Conservation (phyloP, 352 stramenopile species). For the Pythium chondricola region DNA sequence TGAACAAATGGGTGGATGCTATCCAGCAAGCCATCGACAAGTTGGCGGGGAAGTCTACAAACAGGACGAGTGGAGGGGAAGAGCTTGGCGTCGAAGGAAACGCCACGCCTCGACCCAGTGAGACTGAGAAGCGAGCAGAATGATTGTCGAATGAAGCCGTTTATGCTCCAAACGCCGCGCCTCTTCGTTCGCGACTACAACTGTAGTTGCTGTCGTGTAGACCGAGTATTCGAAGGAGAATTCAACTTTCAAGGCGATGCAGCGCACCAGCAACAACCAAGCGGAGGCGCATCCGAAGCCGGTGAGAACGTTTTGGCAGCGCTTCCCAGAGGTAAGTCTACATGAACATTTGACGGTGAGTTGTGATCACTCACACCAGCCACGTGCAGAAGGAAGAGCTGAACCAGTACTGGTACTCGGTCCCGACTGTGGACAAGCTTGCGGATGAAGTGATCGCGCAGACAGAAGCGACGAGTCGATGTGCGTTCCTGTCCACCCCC, state of each 20-base stretch:
- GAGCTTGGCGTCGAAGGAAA: slow-evolving; percentile 12
- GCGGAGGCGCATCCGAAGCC: slow-evolving; percentile 6
- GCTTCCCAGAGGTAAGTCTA: slow-evolving; percentile 48
- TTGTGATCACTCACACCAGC: too few relatives aligned
- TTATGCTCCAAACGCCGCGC: slow-evolving; percentile 3
- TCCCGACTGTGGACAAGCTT: slow-evolving; percentile 77
- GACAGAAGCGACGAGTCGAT: slow-evolving; percentile 26
- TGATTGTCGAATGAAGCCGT: slow-evolving; percentile 15
- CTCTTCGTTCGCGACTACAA: slow-evolving; percentile 2
- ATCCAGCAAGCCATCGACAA: slow-evolving; percentile 51
- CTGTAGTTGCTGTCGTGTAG: background rate
- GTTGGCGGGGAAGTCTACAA: slow-evolving; percentile 1
- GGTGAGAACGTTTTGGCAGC: slow-evolving; percentile 53
- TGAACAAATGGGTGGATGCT: slow-evolving; percentile 60
- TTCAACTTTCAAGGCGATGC: too few relatives aligned
- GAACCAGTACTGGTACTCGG: slow-evolving; percentile 97
- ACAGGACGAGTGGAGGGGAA: background rate
- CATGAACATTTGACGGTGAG: too few relatives aligned
- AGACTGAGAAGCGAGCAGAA: slow-evolving; percentile 4
- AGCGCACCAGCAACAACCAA: slow-evolving; percentile 16
- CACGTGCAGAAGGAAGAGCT: slow-evolving; percentile 85
- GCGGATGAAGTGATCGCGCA: slow-evolving; percentile 57
- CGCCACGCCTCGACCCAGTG: background rate
- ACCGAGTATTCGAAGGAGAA: too few relatives aligned
- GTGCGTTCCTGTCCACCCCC: slow-evolving; percentile 93